A percentile compares a stretch with the other conserved stretches of the same genome.
Conservation (phyloP, 2,329 filamentous ascomycete genomes). For the Clonostachys sp. region DNA sequence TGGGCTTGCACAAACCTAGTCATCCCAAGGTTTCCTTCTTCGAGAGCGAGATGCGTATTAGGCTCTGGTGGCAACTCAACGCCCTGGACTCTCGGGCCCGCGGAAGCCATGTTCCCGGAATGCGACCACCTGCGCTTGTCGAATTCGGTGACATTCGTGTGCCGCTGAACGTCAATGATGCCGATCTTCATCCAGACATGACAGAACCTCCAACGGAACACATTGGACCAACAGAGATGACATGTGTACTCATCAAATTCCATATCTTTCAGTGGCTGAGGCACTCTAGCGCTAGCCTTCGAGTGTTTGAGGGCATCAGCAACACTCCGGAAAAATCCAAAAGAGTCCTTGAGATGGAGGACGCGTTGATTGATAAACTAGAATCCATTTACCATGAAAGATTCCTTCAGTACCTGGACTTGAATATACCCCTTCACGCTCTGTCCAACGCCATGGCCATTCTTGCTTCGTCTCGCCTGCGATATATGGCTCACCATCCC, state of each 20-base stretch:
- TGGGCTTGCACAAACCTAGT: constrained; percentile 11
- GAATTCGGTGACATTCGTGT: constrained; percentile 9
- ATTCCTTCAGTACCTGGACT: constrained; percentile 12
- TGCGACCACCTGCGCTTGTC: neutral
- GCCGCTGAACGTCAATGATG: constrained; percentile 53
- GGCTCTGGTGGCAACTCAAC: constrained; percentile 19
- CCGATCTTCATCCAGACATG: constrained; percentile 45
- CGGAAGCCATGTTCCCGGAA: neutral
- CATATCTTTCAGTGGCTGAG: constrained; percentile 17
- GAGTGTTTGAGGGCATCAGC: constrained; percentile 9
- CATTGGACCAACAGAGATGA: constrained; percentile 51
- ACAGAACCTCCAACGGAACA: constrained; percentile 36
- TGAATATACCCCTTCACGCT: constrained; percentile 18
- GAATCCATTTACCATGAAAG: constrained; percentile 14
- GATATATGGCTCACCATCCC: constrained; percentile 20
- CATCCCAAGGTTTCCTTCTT: constrained; percentile 11
- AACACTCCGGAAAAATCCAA: constrained; percentile 1
- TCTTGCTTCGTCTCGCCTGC: constrained; percentile 16
- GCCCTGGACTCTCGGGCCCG: constrained; percentile 8
- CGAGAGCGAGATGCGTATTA: constrained; percentile 16
- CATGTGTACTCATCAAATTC: constrained; percentile 26
- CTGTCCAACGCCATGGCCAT: constrained; percentile 12
- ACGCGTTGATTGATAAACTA: constrained; percentile 15
- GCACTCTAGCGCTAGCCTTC: constrained; percentile 10
- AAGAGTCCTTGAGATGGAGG: constrained; percentile 5